Evolutionary conservation across 2,329 filamentous ascomycete genomes (phyloP), one percentile per base, ranked within the genome.

Genomic region (Penicillium frequentans): DNA sequence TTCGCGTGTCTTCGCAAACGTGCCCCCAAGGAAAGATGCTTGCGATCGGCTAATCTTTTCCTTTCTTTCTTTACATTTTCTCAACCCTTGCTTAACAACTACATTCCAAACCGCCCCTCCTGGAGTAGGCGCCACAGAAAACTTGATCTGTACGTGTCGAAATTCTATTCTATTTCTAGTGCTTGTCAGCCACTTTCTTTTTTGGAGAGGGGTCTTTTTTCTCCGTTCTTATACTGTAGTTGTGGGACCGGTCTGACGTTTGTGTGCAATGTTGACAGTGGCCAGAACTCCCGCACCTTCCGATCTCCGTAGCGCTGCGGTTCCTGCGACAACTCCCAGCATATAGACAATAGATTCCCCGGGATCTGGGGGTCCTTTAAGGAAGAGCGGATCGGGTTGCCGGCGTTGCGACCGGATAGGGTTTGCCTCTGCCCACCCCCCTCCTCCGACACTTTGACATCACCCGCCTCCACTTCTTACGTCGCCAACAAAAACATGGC

Each of bases 401-500:
- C 61, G 57, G 61, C 54, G 49, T 61, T 55, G 59, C 60, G 59
- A 66, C 59, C 64, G 60, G 58, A 60, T 60, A 59, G 52, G 59
- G 56, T 62, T 60, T 54, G 56, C 58, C 59, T 58, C 54, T 61
- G 57, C 42, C 49, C 61, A 60, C 49, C 60, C 59, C 56, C 61
- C 46, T 26, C 60, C 52, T 54, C 59, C 59, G 56, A 59, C 65
- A 64, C 57, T 62, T 68, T 69, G 65, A 65, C 60, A 60, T 67
- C 63, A 65, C 65, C 66, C 58, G 58, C 58, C 61, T 59, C 60
- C 57, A 52, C 62, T 49, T 55, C 57, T 66, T 64, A 59, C 62
- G 58, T 65, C 64, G 59, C 61, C 56, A 26, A 26, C 13, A 42
- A 42, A 42, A 23, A 70, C 67, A 79, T 86, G 82, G 79, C 84